Conservation (phyloP, 2,329 filamentous ascomycete species). For the Thielaviopsis punctulata region DNA sequence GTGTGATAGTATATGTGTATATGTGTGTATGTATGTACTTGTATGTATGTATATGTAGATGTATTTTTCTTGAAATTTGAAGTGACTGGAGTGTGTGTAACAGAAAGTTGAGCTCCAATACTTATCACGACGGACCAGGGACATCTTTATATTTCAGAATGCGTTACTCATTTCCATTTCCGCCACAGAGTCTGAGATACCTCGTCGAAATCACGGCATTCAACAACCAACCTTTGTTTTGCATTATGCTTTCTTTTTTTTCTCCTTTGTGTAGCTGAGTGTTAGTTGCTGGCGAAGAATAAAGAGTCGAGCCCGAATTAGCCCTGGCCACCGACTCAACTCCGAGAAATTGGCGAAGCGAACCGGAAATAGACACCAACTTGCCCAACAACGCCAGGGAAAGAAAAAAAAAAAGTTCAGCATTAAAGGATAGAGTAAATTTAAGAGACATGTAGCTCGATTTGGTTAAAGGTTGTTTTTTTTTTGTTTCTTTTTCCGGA, state of each 20-base stretch:
- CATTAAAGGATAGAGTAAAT: neutral
- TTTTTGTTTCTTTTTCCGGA: no score
- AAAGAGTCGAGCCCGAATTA: conserved; percentile 7
- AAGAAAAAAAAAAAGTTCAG: neutral
- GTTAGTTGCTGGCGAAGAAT: neutral
- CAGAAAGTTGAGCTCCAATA: neutral
- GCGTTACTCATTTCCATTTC: no score
- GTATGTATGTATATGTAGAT: no score
- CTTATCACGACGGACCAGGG: no score
- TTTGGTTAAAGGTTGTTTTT: no score
- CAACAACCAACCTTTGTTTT: no score
- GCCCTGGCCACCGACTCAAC: conserved; percentile 7
- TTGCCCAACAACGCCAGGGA: neutral
- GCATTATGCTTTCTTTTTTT: neutral
- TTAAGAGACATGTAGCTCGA: neutral
- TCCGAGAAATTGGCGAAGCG: conserved; percentile 8
- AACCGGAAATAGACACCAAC: conserved; percentile 1
- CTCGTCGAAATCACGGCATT: no score
- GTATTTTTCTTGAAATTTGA: no score
- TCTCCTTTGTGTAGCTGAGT: neutral
- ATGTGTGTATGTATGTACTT: neutral
- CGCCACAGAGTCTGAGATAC: no score
- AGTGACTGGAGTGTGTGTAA: no score
- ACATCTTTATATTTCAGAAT: no score
- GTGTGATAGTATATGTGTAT: neutral